A percentile compares a stretch with the other conserved stretches of the same genome.
Conservation (phyloP, 2,329 filamentous ascomycete genomes). For the Penicillium italicum region DNA sequence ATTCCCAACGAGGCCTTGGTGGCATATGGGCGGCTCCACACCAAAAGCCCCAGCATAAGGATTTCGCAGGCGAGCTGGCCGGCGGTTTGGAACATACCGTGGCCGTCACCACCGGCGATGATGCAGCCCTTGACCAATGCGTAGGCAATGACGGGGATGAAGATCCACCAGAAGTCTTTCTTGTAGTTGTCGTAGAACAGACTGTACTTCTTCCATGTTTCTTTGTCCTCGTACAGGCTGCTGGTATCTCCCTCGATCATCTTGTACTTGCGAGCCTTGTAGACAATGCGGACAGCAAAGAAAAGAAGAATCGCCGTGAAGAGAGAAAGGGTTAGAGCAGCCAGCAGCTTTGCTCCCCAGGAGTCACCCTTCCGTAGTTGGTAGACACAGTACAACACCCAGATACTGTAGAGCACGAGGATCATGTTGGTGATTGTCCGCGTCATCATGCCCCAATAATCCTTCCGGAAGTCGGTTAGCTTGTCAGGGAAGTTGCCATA, state of each 20-base stretch:
- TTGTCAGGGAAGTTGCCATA: slow-evolving; percentile 79
- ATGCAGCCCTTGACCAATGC: slow-evolving; percentile 84
- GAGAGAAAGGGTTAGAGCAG: slow-evolving; percentile 71
- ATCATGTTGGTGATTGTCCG: slow-evolving; percentile 88
- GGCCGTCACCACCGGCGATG: slow-evolving; percentile 78
- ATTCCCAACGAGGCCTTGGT: slow-evolving; percentile 85
- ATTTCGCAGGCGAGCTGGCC: slow-evolving; percentile 78
- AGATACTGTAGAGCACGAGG: slow-evolving; percentile 85
- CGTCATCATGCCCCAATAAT: slow-evolving; percentile 91
- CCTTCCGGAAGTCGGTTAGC: slow-evolving; percentile 80
- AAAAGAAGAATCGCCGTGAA: slow-evolving; percentile 80
- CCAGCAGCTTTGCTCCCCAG: slow-evolving; percentile 83
- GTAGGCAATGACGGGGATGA: slow-evolving; percentile 84
- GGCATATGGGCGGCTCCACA: slow-evolving; percentile 84
- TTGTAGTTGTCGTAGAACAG: slow-evolving; percentile 97
- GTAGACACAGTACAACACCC: slow-evolving; percentile 93
- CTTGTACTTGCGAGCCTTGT: slow-evolving; percentile 70
- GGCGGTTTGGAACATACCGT: slow-evolving; percentile 76
- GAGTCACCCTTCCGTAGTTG: slow-evolving; percentile 93
- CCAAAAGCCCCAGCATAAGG: slow-evolving; percentile 70
- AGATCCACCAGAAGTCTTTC: slow-evolving; percentile 95
- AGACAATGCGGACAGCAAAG: slow-evolving; percentile 81
- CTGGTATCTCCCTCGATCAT: slow-evolving; percentile 67
- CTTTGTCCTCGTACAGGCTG: slow-evolving; percentile 80
- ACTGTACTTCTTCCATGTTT: slow-evolving; percentile 91